Evolutionary conservation across 192 early-diverging fungal species (phyloP).

Genomic region (Lobosporangium transversale): DNA sequence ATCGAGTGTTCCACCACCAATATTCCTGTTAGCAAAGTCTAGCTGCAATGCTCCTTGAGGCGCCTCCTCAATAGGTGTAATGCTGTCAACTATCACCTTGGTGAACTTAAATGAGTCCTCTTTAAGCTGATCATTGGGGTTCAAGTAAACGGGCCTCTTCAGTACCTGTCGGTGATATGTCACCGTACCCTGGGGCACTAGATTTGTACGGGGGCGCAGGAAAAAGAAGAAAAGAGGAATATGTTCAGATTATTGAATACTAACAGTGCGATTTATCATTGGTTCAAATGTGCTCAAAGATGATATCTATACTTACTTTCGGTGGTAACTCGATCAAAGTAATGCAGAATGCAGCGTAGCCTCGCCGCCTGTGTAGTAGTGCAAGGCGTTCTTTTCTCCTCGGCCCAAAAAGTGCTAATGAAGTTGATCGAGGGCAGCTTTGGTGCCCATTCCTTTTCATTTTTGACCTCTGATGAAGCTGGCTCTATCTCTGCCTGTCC

Average conservation of each 20-base stretch:
- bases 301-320: conserved; percentile 25
- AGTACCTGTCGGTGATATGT: conserved; percentile 47
- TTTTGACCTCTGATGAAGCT: not conserved
- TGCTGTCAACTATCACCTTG: conserved; percentile 20
- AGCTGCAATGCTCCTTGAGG: conserved; percentile 37
- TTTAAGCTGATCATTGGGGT: not conserved
- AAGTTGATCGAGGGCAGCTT: conserved; percentile 48
- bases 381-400: conserved; percentile 28
- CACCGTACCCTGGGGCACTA: conserved; percentile 46
- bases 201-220: not conserved
- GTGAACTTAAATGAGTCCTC: conserved; percentile 3
- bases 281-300: not conserved
- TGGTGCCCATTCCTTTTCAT: conserved; percentile 13
- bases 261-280: not conserved
- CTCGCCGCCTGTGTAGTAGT: conserved; percentile 37
- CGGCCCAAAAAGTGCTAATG: conserved; percentile 46
- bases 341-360: conserved; percentile 39
- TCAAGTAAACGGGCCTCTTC: conserved; percentile 32
- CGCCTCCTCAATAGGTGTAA: conserved; percentile 31
- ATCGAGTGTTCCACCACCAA: conserved; percentile 39
- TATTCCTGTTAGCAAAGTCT: conserved; percentile 50
- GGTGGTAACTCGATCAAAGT: conserved; percentile 47
- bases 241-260: not conserved
- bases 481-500: not conserved
- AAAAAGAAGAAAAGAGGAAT: not conserved